phyloP scores from a whole-genome alignment of 1,139 yeast species.

The Groenewaldozyma auringiensis region DNA sequence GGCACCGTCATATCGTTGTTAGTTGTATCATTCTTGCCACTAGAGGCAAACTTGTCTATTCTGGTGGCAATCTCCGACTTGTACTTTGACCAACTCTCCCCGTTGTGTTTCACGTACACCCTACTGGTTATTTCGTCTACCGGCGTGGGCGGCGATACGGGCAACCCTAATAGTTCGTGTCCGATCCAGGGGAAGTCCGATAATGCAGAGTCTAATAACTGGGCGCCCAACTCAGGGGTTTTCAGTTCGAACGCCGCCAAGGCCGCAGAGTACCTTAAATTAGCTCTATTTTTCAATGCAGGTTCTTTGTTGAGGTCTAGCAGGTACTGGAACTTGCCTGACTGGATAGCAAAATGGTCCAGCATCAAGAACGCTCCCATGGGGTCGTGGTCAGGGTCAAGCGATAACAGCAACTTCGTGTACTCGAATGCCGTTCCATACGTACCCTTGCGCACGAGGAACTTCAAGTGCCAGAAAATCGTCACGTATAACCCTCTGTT shows the following conservation, averaged over 20 bases:
- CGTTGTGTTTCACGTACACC: conserved; percentile 22
- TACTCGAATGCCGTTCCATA: conserved; percentile 68
- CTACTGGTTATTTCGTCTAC: conserved; percentile 10
- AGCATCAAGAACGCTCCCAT: conserved; percentile 75
- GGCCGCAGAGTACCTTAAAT: conserved; percentile 59
- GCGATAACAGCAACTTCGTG: conserved; percentile 58
- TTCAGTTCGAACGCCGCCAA: conserved; percentile 39
- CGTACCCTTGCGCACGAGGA: conserved; percentile 70
- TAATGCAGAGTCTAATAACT: conserved; percentile 45
- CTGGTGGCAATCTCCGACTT: background rate
- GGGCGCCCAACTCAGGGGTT: conserved; percentile 37
- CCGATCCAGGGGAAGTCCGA: conserved; percentile 55
- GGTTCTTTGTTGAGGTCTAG: conserved; percentile 39
- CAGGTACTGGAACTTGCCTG: conserved; percentile 58
- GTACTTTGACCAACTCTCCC: conserved; percentile 19
- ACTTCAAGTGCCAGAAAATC: conserved; percentile 61
- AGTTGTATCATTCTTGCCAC: background rate
- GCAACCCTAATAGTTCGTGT: conserved; percentile 36
- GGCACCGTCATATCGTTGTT: conserved; percentile 14
- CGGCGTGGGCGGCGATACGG: background rate
- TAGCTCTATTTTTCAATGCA: conserved; percentile 61
- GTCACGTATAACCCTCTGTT: conserved; percentile 74
- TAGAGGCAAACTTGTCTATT: background rate
- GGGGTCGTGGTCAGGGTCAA: conserved; percentile 78
- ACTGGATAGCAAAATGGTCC: conserved; percentile 66